Evolutionary conservation across 192 early-diverging fungal species (phyloP), one percentile per base, ranked within the genome.

Genomic region (Entomortierella parvispora): DNA sequence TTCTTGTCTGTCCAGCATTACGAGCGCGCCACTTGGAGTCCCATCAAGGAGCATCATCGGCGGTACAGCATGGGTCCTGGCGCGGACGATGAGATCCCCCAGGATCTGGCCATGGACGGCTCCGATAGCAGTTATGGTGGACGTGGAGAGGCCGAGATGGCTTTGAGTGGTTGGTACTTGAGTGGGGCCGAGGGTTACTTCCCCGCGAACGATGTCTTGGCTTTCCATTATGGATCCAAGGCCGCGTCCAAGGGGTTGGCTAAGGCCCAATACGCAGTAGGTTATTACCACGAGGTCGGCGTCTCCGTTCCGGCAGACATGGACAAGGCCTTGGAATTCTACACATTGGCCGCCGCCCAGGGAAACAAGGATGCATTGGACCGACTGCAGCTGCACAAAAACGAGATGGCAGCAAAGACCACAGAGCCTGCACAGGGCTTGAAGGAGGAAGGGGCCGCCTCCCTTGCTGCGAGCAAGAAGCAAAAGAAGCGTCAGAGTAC

Each of bases 181-280:
- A 89, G 87, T 23, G 95, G 95, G 44, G 86, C 90, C 12, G 85
- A 92, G 42, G 88, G 88, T 42, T 81, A 74, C 17, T 79, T 92
- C 20, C 81, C 84, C 4, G 81, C 80, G 50, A 87, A 92, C 67
- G 92, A 94, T 62, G 72, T 81, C 2, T 83, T 93, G 56, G 94
- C 95, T 2, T 91, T 91, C 67, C 86, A 92, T 61, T 95, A 95
- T 89, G 93, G 91, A 55, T 82, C 82, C 40, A 84, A 85, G n/a
- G 92, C 95, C 4, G 95, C 96, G 45, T 87, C 90, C 42, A 87
- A 89, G 70, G 90, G 90, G 7, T 69, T 92, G 23, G 87, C 90
- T 14, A 86, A 90, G 54, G 96, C 96, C 6, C 89, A 96, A 85
- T 96, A 89, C 66, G 93, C 92, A 7, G 86, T 98, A 85, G 96